Percentiles rank a stretch among this genome's conserved stretches.
Conservation (phyloP, 2,329 filamentous ascomycete genomes). For the Trichothecium roseum region DNA sequence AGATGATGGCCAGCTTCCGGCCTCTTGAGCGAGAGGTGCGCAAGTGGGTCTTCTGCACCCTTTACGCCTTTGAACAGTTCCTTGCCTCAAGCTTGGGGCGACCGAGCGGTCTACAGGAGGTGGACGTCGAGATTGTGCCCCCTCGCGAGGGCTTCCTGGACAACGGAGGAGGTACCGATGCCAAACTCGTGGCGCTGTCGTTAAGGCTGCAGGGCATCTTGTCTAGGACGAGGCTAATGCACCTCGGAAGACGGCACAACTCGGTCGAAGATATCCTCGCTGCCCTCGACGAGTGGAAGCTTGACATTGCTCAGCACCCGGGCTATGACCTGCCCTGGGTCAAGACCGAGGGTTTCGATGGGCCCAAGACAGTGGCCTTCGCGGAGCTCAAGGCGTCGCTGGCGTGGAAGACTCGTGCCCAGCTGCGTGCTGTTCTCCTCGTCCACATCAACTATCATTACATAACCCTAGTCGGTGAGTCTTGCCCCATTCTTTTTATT, state of each 20-base stretch:
- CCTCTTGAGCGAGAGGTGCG: slow-evolving; percentile 21
- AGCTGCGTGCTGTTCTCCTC: slow-evolving; percentile 17
- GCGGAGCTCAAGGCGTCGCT: slow-evolving; percentile 15
- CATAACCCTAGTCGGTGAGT: slow-evolving; percentile 14
- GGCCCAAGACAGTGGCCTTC: slow-evolving; percentile 11
- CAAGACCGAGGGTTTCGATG: slow-evolving; percentile 5
- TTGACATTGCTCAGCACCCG: slow-evolving; percentile 9
- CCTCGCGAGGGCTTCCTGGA: slow-evolving; percentile 17
- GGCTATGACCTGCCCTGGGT: slow-evolving; percentile 12
- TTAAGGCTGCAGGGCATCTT: slow-evolving; percentile 19
- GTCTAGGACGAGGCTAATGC: slow-evolving; percentile 13
- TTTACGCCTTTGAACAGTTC: slow-evolving; percentile 25
- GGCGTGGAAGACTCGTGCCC: slow-evolving; percentile 14
- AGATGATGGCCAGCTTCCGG: slow-evolving; percentile 18
- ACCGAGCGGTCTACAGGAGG: slow-evolving; percentile 22
- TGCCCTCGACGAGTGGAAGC: slow-evolving; percentile 14
- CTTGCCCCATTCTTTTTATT: too few relatives aligned
- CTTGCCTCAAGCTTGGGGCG: slow-evolving; percentile 23
- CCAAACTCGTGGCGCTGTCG: slow-evolving; percentile 18
- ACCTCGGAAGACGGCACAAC: slow-evolving; percentile 5
- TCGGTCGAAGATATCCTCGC: slow-evolving; percentile 11
- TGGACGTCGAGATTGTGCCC: slow-evolving; percentile 21
- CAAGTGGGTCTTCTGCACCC: slow-evolving; percentile 24
- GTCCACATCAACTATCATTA: slow-evolving; percentile 22
- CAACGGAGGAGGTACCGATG: slow-evolving; percentile 15